These are phyloP conservation scores for Cochliopodium minus DNA, from an alignment of 208 protist species.

Conservation along the genomic window DNA sequence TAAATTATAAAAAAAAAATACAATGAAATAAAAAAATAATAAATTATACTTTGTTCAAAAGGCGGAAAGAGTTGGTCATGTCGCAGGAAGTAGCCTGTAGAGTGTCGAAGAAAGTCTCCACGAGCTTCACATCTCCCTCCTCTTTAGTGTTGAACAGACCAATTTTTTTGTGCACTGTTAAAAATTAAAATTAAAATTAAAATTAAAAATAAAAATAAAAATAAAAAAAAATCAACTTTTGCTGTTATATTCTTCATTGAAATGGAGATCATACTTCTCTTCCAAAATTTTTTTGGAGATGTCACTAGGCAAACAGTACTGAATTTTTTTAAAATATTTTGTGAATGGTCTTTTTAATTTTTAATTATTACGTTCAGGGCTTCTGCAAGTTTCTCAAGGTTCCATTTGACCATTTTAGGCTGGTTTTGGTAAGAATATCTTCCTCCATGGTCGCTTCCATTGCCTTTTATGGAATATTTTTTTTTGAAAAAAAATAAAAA, in stretches of 20 bases:
- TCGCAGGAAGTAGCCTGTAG: neutral
- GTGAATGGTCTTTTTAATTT: neutral
- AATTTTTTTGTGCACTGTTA: neutral
- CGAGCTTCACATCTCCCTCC: neutral
- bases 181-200: neutral
- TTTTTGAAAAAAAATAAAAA: too few relatives aligned
- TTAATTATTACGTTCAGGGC: neutral
- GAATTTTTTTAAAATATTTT: neutral
- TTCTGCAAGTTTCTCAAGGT: constrained; percentile 3
- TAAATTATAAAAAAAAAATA: too few relatives aligned
- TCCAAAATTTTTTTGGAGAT: neutral
- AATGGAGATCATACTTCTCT: neutral
- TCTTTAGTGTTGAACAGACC: neutral
- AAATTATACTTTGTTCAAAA: too few relatives aligned
- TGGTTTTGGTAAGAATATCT: constrained; percentile 14
- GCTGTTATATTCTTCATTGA: neutral
- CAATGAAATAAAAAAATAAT: too few relatives aligned
- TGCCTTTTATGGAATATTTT: neutral
- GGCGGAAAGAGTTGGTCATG: too few relatives aligned
- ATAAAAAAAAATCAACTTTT: neutral
- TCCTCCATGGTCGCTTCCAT: neutral
- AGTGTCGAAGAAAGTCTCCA: neutral
- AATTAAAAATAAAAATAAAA: neutral
- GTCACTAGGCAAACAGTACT: neutral
- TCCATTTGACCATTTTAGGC: constrained; percentile 12